phyloP scores from a whole-genome alignment of 176 grass and related monocot genomes.

The Triticum aestivum region IWGSC_CS_RefSeq_v2.1 NC_057796.1:280015237-280015736 shows the following conservation, averaged over 20 bases:
- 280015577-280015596: neutral
- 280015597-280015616: conserved; percentile 5
- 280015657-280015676: neutral
- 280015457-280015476: neutral
- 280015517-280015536: neutral
- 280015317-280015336: conserved; percentile 99
- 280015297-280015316: conserved; percentile 93
- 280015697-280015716: neutral
- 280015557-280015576: neutral
- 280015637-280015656: neutral
- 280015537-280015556: neutral
- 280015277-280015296: conserved; percentile 98
- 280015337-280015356: conserved; percentile 94
- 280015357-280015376: conserved; percentile 29
- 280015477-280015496: neutral
- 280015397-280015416: conserved; percentile 18
- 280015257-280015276: conserved; percentile 95
- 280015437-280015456: neutral
- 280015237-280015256: conserved; percentile 96
- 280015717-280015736: conserved; percentile 22
- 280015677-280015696: neutral
- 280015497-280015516: neutral
- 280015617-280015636: neutral
- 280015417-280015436: neutral
- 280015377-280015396: neutral